Evolutionary conservation across 2,329 filamentous ascomycete genomes (phyloP).

Genomic region (Aspergillus niger): DNA sequence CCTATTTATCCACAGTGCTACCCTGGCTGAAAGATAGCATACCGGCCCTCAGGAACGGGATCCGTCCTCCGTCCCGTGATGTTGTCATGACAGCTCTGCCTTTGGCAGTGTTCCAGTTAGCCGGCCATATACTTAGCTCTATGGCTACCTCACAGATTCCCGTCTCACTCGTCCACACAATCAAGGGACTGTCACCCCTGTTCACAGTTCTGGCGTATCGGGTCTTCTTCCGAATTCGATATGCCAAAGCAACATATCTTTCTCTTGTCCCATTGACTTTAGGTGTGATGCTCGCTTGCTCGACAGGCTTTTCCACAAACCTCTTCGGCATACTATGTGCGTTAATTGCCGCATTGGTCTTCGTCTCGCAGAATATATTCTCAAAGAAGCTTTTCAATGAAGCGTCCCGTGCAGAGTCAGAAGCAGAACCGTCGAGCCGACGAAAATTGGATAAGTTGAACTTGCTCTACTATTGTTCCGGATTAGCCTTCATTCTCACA

Average conservation of each 20-base stretch:
- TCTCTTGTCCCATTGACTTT: slow-evolving; percentile 87
- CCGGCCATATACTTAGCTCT: slow-evolving; percentile 89
- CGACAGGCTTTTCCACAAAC: slow-evolving; percentile 85
- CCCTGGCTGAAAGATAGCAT: slow-evolving; percentile 70
- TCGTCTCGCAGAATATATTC: slow-evolving; percentile 98
- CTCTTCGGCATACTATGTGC: slow-evolving; percentile 88
- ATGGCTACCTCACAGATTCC: slow-evolving; percentile 93
- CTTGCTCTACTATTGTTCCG: slow-evolving; percentile 93
- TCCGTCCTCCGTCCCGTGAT: slow-evolving; percentile 76
- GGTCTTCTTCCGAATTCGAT: slow-evolving; percentile 82
- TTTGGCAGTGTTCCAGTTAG: slow-evolving; percentile 87
- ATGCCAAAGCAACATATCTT: slow-evolving; percentile 82
- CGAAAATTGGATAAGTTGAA: slow-evolving; percentile 96
- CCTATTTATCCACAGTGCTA: slow-evolving; percentile 72
- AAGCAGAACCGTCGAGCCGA: slow-evolving; percentile 60
- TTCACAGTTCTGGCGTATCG: slow-evolving; percentile 95
- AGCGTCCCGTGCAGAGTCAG: slow-evolving; percentile 78
- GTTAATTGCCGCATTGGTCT: slow-evolving; percentile 85
- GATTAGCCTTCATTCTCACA: slow-evolving; percentile 84
- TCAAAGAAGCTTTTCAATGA: slow-evolving; percentile 98
- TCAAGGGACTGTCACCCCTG: slow-evolving; percentile 93
- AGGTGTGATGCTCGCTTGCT: slow-evolving; percentile 96
- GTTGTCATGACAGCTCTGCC: slow-evolving; percentile 88
- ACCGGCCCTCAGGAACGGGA: slow-evolving; percentile 79
- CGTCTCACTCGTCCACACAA: slow-evolving; percentile 95